Conservation (phyloP, 1,284 basidiomycete species). For the Puccinia horiana region DNA sequence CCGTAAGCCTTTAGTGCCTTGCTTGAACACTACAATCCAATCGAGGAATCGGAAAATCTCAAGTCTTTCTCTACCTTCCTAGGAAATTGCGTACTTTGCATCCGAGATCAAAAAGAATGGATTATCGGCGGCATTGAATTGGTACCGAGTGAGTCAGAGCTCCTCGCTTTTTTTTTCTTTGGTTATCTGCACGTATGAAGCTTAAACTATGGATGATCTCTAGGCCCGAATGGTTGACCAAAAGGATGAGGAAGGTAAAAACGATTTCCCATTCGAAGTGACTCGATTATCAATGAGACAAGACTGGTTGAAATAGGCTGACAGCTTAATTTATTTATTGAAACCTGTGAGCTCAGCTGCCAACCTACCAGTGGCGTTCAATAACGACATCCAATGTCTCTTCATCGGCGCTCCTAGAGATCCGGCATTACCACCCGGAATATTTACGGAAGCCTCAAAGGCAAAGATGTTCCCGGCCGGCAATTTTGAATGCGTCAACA, state of each 20-base stretch:
- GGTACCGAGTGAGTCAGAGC: conserved; percentile 37
- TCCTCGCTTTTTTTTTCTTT: background rate
- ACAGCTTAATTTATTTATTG: background rate
- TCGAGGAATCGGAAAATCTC: background rate
- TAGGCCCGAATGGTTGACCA: conserved; percentile 6
- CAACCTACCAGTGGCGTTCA: conserved; percentile 6
- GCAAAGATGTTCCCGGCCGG: conserved; percentile 13
- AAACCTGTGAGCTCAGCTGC: background rate
- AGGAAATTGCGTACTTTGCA: conserved; percentile 8
- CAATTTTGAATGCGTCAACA: conserved; percentile 5
- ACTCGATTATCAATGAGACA: background rate
- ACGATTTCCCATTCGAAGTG: background rate
- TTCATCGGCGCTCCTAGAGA: conserved; percentile 32
- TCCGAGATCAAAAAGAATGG: conserved; percentile 20
- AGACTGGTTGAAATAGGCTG: background rate
- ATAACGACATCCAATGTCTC: conserved; percentile 29
- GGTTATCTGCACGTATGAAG: background rate
- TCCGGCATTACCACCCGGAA: conserved; percentile 19
- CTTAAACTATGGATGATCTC: background rate
- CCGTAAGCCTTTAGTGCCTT: background rate
- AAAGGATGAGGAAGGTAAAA: conserved; percentile 21
- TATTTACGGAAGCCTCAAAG: conserved; percentile 24
- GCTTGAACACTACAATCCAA: background rate
- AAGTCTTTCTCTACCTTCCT: background rate
- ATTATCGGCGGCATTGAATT: conserved; percentile 26